Evolutionary conservation across 2,329 filamentous ascomycete species (phyloP).

Genomic region (Paracoccidioides brasiliensis): DNA sequence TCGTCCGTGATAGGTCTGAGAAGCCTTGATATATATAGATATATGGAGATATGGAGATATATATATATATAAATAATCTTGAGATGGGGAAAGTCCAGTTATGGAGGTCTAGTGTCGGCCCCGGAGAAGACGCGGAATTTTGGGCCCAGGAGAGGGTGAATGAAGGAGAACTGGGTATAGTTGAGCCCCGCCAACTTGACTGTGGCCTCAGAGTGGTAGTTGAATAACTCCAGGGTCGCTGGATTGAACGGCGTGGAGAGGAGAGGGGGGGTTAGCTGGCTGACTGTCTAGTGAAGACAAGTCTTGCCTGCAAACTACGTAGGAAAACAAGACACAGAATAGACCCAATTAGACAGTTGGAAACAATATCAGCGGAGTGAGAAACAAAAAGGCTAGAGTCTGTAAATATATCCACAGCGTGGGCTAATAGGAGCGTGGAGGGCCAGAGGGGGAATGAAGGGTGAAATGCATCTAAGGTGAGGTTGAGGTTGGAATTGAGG

Average conservation of each 20-base stretch:
- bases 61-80: constrained; percentile 22
- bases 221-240: constrained; percentile 30
- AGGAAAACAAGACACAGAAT: not conserved
- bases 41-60: too few species aligned
- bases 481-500: too few species aligned
- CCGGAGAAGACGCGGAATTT: constrained; percentile 88
- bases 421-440: too few species aligned
- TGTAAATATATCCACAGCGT: too few species aligned
- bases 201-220: constrained; percentile 37
- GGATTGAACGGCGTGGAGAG: constrained; percentile 8
- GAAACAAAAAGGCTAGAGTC: too few species aligned
- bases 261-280: not conserved
- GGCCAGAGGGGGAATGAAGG: too few species aligned
- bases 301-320: not conserved
- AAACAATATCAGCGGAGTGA: too few species aligned
- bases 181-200: constrained; percentile 91
- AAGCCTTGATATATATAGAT: not conserved
- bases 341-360: too few species aligned
- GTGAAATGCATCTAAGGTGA: too few species aligned
- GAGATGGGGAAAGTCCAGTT: constrained; percentile 47
- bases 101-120: constrained; percentile 95
- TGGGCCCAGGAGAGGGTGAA: constrained; percentile 84
- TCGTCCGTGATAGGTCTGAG: constrained; percentile 13
- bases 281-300: not conserved
- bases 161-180: constrained; percentile 56